Conservation (phyloP, 2,329 filamentous ascomycete genomes). For the Botrytis porri region DNA sequence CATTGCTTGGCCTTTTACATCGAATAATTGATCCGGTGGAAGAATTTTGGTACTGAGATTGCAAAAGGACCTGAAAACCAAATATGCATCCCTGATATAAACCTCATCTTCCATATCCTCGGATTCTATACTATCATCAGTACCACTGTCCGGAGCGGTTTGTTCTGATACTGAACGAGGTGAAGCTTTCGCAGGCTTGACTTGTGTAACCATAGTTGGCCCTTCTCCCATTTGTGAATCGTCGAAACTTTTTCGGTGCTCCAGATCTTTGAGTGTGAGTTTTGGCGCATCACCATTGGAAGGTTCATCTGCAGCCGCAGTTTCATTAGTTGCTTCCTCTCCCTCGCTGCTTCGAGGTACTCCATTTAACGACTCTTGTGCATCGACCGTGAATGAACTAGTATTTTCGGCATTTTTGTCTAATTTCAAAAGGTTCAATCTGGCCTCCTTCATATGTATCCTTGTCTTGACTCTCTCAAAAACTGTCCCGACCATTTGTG, state of each 20-base stretch:
- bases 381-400: constrained; percentile 37
- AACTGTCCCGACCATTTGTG: constrained; percentile 97
- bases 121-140: constrained; percentile 56
- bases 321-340: constrained; percentile 33
- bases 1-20: constrained; percentile 93
- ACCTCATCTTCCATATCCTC: constrained; percentile 83
- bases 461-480: constrained; percentile 91
- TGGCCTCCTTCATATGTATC: constrained; percentile 81
- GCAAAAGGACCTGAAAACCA: constrained; percentile 96
- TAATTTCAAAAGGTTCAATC: constrained; percentile 49
- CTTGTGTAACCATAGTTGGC: constrained; percentile 63
- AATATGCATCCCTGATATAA: constrained; percentile 93
- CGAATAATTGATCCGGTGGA: constrained; percentile 85
- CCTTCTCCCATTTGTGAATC: constrained; percentile 65
- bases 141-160: constrained; percentile 52
- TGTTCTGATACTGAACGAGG: constrained; percentile 52
- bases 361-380: constrained; percentile 33
- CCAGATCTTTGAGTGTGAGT: constrained; percentile 64
- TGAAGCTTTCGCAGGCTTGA: constrained; percentile 47
- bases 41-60: constrained; percentile 93
- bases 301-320: constrained; percentile 29
- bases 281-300: constrained; percentile 46
- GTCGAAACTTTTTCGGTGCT: constrained; percentile 63
- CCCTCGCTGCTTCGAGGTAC: constrained; percentile 27
- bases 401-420: constrained; percentile 33